A percentile compares a stretch with the other conserved stretches of the same genome.
Evolutionary conservation across 495 filamentous ascomycete species (phyloP).

Genomic region (Hypoxylon intermedium): DNA sequence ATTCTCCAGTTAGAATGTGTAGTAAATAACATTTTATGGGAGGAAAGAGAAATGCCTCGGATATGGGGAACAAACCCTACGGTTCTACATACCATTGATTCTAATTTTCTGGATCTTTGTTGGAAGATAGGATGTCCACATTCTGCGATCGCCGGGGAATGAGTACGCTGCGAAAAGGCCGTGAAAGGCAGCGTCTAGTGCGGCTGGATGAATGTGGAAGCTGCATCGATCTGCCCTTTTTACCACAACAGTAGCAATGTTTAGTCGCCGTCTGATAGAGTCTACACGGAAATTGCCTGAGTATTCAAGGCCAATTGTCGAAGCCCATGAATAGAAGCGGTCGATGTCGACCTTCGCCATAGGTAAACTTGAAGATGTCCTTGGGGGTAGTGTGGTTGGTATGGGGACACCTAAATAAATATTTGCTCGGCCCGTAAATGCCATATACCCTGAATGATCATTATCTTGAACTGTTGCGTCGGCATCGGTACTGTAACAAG

Average conservation of each 20-base stretch:
- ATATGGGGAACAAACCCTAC: too few relatives aligned
- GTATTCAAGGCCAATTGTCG: not conserved
- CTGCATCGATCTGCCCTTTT: not conserved
- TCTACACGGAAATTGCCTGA: not conserved
- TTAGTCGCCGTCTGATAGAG: not conserved
- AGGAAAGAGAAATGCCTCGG: too few relatives aligned
- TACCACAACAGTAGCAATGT: not conserved
- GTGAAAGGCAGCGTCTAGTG: slow-evolving; percentile 36
- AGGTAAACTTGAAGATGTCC: not conserved
- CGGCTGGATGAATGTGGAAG: slow-evolving; percentile 32
- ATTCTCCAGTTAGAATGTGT: too few relatives aligned
- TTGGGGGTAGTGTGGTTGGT: not conserved
- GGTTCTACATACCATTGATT: slow-evolving; percentile 5
- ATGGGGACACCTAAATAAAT: slow-evolving; percentile 2
- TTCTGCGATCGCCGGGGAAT: slow-evolving; percentile 9
- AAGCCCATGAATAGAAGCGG: not conserved
- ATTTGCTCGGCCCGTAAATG: slow-evolving; percentile 8
- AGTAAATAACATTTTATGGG: too few relatives aligned
- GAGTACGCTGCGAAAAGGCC: slow-evolving; percentile 20
- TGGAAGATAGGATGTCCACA: slow-evolving; percentile 27
- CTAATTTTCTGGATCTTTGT: slow-evolving; percentile 15
- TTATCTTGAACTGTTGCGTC: not conserved
- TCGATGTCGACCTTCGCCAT: not conserved
- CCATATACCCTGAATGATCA: not conserved
- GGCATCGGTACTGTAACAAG: slow-evolving; percentile 8